phyloP scores from a whole-genome alignment of 1,139 yeast species.

The Saccharomyces hybrid region DNA sequence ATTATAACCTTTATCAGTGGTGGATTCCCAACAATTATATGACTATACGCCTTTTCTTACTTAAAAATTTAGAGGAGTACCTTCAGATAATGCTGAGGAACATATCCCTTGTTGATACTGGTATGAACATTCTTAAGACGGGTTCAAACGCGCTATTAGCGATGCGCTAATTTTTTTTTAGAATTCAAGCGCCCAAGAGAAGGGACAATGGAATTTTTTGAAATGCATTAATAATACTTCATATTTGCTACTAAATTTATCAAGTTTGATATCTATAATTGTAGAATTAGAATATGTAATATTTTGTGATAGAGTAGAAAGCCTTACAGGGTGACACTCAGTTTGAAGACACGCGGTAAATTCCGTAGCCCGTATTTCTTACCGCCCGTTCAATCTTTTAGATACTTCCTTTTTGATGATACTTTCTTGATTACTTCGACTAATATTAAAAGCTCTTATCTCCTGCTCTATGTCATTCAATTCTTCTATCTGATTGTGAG shows the following conservation, averaged over 20 bases:
- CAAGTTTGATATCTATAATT: background rate
- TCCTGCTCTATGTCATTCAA: background rate
- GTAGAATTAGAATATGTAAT: background rate
- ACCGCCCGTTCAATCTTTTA: background rate
- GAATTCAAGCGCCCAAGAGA: background rate
- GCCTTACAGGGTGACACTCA: background rate
- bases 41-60: no score
- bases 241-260: background rate
- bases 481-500: background rate
- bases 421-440: background rate
- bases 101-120: background rate
- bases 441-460: background rate
- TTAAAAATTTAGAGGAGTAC: background rate
- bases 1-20: no score
- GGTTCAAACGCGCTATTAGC: background rate
- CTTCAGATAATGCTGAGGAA: background rate
- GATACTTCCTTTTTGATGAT: background rate
- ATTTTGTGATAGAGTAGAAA: background rate
- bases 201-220: background rate
- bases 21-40: no score
- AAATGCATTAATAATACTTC: background rate
- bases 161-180: background rate
- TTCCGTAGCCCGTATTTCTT: background rate
- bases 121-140: background rate
- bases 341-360: no score